Evolutionary conservation across 2,329 filamentous ascomycete species (phyloP).

Genomic region (Neonectria neomacrospora): DNA sequence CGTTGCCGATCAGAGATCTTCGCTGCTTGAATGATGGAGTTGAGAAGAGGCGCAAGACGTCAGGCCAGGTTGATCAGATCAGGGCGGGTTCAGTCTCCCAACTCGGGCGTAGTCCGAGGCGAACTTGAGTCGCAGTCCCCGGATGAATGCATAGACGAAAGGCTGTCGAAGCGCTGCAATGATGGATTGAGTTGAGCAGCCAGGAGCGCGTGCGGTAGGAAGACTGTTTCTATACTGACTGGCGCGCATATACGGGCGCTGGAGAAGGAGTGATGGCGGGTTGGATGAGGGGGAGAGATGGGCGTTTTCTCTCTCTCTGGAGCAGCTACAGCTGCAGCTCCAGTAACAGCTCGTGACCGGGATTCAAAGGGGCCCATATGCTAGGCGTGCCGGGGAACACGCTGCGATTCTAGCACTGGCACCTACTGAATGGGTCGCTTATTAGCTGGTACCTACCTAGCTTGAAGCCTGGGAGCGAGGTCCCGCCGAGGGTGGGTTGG

Average conservation of each 20-base stretch:
- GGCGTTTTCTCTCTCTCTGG: constrained; percentile 35
- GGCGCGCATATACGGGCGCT: constrained; percentile 11
- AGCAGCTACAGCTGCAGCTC: constrained; percentile 36
- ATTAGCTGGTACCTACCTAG: constrained; percentile 41
- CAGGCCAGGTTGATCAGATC: constrained; percentile 15
- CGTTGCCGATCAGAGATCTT: constrained; percentile 11
- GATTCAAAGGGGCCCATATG: constrained; percentile 32
- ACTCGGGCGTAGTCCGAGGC: constrained; percentile 10
- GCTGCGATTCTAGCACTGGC: constrained; percentile 36
- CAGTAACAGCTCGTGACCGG: constrained; percentile 40
- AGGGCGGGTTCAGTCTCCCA: constrained; percentile 2
- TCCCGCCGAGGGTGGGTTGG: constrained; percentile 46
- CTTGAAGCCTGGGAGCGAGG: constrained; percentile 42
- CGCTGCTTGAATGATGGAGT: constrained; percentile 6
- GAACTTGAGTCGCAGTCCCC: constrained; percentile 15
- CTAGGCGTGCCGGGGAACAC: constrained; percentile 35
- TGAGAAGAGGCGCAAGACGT: constrained; percentile 9
- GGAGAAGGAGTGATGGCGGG: constrained; percentile 18
- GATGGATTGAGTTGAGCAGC: constrained; percentile 11
- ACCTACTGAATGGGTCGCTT: constrained; percentile 44
- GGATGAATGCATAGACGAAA: constrained; percentile 20
- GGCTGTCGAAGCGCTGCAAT: background rate
- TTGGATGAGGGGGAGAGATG: constrained; percentile 34
- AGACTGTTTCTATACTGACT: constrained; percentile 2
- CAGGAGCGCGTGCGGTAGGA: constrained; percentile 3